Base-by-base conservation (phyloP, 805 yeast genomes). In the Priceomyces melissophilus region DNA sequence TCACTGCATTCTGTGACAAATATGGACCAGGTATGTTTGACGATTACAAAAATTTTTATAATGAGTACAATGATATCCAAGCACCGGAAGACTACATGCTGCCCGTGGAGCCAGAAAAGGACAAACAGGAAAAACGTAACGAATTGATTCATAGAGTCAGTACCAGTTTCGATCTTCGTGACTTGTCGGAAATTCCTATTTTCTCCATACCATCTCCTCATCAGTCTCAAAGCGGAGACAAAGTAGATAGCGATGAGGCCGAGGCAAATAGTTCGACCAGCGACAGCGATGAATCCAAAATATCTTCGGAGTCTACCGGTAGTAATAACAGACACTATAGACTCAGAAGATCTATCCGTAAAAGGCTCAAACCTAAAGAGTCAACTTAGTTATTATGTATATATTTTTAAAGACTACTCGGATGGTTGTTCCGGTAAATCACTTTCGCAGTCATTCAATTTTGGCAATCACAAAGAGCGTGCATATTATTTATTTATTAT, bases 21-120 rank as follows among this genome's bases (percentile, higher is more conserved):
- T 65, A 60, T 41, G 73, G 73, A 6, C 71, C 71, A 2, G 53
- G 48, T 32, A 52, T 68, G 44, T 69, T 67, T 42, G 65, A 63
- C 10, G 74, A 68, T 45, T 69, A 57, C 43, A 57, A 56, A 32
- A 46, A 52, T 36, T 58, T 67, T 35, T 64, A 65, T 41, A 42
- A 51, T n/a, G 51, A 54, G 41, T 64, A 57, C 47, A 54, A 55
- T 39, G 30, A 15, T 28, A 20, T 20, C 25, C 25, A 20, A 8
- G 25, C 25, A n/a, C 10, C 8, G 12, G 36, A 31, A 26, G 34
- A 39, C 28, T 39, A 39, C 14, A 31, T 25, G 12, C 25, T 20
- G 25, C 25, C 25, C 7, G 25, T 20, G 25, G 25, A 20, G 8
- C 25, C 25, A 20, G 25, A 20, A 20, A 20, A 20, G 25, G 25